Conservation (phyloP, 768 basidiomycete genomes). For the Fomitopsis serialis region DNA sequence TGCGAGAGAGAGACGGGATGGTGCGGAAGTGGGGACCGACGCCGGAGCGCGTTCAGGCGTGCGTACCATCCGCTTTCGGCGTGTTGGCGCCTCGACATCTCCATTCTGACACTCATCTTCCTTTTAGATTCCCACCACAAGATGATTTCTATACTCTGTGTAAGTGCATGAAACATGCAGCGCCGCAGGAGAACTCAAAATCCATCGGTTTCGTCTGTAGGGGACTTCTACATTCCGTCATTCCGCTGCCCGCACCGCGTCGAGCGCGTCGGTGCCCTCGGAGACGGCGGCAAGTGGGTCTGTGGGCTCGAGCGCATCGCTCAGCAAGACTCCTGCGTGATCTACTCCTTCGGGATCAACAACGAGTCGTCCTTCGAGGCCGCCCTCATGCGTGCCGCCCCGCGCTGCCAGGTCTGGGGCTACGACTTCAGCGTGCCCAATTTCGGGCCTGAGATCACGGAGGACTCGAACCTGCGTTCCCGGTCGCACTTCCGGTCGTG, state of each 20-base stretch:
- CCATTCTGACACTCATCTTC: conserved; percentile 15
- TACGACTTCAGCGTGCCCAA: conserved; percentile 34
- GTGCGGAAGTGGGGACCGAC: conserved; percentile 52
- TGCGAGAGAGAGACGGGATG: conserved; percentile 38
- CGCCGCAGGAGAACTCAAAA: too few relatives aligned
- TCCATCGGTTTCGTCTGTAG: conserved; percentile 23
- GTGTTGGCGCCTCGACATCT: background rate
- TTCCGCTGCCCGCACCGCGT: conserved; percentile 43
- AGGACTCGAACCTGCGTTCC: conserved; percentile 19
- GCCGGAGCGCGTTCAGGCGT: conserved; percentile 43
- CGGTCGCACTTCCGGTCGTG: conserved; percentile 40
- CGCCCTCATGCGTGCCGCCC: conserved; percentile 35
- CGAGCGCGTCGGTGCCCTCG: conserved; percentile 40
- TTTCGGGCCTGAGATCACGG: conserved; percentile 42
- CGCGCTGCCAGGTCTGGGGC: conserved; percentile 32
- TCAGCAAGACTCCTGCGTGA: conserved; percentile 35
- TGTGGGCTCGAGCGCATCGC: conserved; percentile 40
- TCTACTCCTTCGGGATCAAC: conserved; percentile 47
- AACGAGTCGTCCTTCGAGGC: conserved; percentile 47
- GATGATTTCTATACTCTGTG: conserved; percentile 13
- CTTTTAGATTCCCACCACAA: conserved; percentile 13
- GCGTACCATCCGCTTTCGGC: conserved; percentile 16
- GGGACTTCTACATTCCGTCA: conserved; percentile 48
- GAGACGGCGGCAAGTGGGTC: conserved; percentile 51
- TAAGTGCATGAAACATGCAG: conserved; percentile 2